Conservation (phyloP, 2,329 filamentous ascomycete genomes). For the Aureobasidium sp. region DNA sequence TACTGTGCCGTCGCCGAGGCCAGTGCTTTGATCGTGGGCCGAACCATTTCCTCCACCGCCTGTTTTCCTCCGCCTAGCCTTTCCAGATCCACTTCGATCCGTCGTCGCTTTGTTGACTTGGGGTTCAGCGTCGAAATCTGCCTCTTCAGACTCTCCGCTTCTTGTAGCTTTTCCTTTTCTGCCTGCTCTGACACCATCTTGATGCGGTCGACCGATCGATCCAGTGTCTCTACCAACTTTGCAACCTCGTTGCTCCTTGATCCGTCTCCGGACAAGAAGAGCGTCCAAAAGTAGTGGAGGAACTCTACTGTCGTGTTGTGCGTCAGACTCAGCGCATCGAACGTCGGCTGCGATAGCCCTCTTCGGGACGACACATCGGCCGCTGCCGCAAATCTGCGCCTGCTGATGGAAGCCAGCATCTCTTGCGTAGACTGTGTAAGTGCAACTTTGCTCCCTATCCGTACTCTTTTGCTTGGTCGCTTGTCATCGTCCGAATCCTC, state of each 20-base stretch:
- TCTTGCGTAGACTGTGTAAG: conserved; percentile 56
- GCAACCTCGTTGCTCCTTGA: conserved; percentile 66
- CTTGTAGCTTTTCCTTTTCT: conserved; percentile 60
- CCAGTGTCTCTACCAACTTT: conserved; percentile 73
- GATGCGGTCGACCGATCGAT: conserved; percentile 68
- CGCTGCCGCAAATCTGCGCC: conserved; percentile 30
- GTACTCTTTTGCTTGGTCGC: conserved; percentile 33
- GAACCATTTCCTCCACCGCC: conserved; percentile 67
- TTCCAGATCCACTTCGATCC: conserved; percentile 51
- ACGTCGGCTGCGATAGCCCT: conserved; percentile 38
- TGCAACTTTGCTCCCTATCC: conserved; percentile 62
- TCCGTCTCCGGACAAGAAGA: conserved; percentile 83
- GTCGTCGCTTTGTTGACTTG: conserved; percentile 63
- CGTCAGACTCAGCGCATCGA: conserved; percentile 60
- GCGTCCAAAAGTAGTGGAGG: conserved; percentile 91
- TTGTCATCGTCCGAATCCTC: conserved; percentile 46
- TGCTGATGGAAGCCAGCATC: conserved; percentile 55
- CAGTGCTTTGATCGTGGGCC: conserved; percentile 63
- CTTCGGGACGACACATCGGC: conserved; percentile 15
- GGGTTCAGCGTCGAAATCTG: conserved; percentile 63
- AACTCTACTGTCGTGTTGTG: conserved; percentile 94
- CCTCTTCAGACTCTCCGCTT: conserved; percentile 57
- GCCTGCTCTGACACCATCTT: conserved; percentile 71
- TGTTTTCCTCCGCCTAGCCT: conserved; percentile 65
- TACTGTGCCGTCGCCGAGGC: conserved; percentile 64